phyloP scores from a whole-genome alignment of 352 stramenopile species.

The Phytophthora pinifolia region DNA sequence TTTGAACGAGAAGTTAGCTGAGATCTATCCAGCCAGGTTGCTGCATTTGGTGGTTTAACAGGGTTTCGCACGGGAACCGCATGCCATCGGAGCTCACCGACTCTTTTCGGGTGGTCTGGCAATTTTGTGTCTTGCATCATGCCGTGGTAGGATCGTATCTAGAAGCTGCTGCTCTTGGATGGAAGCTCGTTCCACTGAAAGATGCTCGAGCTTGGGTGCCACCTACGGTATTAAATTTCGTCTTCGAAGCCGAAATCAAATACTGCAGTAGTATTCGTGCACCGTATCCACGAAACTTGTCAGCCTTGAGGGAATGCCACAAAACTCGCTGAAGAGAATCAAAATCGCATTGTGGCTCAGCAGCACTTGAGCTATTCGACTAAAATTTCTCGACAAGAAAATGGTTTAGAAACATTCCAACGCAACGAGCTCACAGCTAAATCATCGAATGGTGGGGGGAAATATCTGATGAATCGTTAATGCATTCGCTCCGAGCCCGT shows the following conservation, averaged over 20 bases:
- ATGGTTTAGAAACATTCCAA: too few species aligned
- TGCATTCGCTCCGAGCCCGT: background rate
- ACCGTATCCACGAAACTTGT: too few species aligned
- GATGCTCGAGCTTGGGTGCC: background rate
- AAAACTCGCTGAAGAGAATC: background rate
- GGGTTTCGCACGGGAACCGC: background rate
- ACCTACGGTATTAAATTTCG: too few species aligned
- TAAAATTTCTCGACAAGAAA: too few species aligned
- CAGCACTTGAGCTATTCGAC: too few species aligned
- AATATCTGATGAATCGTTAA: background rate
- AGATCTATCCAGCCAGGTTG: conserved; percentile 26
- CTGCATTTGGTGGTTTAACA: conserved; percentile 17
- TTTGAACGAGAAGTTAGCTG: conserved; percentile 4
- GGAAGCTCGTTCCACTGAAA: background rate
- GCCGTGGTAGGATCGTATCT: conserved; percentile 1
- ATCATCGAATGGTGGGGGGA: too few species aligned
- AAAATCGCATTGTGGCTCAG: too few species aligned
- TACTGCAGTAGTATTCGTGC: too few species aligned
- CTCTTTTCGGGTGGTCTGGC: conserved; percentile 14
- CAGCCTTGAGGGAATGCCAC: background rate
- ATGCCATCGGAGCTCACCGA: conserved; percentile 5
- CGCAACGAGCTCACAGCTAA: too few species aligned
- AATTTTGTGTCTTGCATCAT: conserved; percentile 1
- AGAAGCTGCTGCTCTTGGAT: conserved; percentile 13
- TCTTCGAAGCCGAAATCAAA: too few species aligned